Percentiles rank a stretch among this genome's conserved stretches.
phyloP scores from a whole-genome alignment of 2,329 filamentous ascomycete species.

The Fusarium sp. region DNA sequence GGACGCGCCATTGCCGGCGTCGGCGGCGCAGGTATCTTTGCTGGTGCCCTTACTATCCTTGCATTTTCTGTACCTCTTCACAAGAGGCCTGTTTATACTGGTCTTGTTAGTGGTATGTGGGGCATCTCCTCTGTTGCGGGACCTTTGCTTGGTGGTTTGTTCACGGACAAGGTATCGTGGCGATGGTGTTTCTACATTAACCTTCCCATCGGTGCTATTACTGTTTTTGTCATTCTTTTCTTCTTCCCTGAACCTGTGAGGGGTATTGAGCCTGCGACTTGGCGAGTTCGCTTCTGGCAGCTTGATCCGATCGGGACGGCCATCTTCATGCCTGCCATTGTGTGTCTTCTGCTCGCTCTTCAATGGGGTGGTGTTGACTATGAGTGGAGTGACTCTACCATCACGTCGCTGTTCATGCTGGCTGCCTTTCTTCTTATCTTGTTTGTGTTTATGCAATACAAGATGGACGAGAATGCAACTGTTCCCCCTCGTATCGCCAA shows the following conservation, averaged over 20 bases:
- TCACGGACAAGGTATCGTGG: conserved; percentile 53
- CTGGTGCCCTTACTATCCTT: conserved; percentile 57
- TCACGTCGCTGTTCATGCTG: conserved; percentile 48
- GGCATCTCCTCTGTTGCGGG: conserved; percentile 56
- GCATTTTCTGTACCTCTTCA: conserved; percentile 52
- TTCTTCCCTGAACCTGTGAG: conserved; percentile 45
- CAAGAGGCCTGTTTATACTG: conserved; percentile 52
- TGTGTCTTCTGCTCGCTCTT: conserved; percentile 62
- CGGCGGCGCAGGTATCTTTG: conserved; percentile 60
- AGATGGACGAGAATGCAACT: conserved; percentile 55
- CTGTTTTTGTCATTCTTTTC: conserved; percentile 48
- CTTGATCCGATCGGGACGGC: conserved; percentile 49
- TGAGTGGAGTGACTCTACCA: conserved; percentile 40
- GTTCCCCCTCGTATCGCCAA: conserved; percentile 56
- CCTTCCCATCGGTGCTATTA: conserved; percentile 52
- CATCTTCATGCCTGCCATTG: conserved; percentile 52
- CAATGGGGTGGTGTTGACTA: conserved; percentile 60
- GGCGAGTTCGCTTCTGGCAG: conserved; percentile 42
- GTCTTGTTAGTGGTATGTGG: conserved; percentile 55
- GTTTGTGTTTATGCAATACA: conserved; percentile 55
- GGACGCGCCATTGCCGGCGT: conserved; percentile 52
- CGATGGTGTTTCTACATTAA: conserved; percentile 58
- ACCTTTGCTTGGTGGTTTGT: conserved; percentile 50
- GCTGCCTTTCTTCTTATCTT: conserved; percentile 48
- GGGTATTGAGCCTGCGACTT: conserved; percentile 41